Percentiles rank a stretch among this genome's conserved stretches.
phyloP scores from a whole-genome alignment of 805 yeast species.

The Cyberlindnera veronae region DNA sequence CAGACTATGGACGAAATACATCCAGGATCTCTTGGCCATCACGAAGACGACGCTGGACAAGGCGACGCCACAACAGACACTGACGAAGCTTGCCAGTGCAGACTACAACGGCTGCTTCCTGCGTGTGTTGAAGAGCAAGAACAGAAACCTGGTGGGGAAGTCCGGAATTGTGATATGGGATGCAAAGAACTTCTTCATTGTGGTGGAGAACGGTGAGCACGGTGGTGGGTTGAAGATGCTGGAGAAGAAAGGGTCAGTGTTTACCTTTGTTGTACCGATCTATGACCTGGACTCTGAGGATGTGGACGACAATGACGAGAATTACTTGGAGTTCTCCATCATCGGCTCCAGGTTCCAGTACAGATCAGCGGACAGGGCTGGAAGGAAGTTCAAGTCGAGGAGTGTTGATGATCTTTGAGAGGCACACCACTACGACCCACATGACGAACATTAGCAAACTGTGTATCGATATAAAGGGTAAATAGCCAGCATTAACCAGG shows the following conservation, averaged over 20 bases:
- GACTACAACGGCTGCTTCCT: slow-evolving; percentile 79
- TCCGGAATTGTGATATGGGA: slow-evolving; percentile 84
- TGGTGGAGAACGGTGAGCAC: slow-evolving; percentile 41
- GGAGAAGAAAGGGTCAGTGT: slow-evolving; percentile 64
- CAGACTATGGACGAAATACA: slow-evolving; percentile 71
- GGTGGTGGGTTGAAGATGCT: slow-evolving; percentile 67
- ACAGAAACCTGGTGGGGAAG: slow-evolving; percentile 54
- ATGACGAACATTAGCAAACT: too few relatives aligned
- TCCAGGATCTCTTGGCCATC: slow-evolving; percentile 49
- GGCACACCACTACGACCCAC: too few relatives aligned
- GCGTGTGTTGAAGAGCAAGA: slow-evolving; percentile 54
- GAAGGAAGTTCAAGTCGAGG: slow-evolving; percentile 80
- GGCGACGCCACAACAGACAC: slow-evolving; percentile 30
- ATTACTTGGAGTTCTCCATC: slow-evolving; percentile 54
- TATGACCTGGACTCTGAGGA: slow-evolving; percentile 13
- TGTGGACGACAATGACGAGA: slow-evolving; percentile 30
- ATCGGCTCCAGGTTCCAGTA: slow-evolving; percentile 77
- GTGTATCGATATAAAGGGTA: too few relatives aligned
- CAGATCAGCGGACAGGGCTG: slow-evolving; percentile 76
- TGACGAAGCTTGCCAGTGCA: slow-evolving; percentile 64
- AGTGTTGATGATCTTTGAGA: slow-evolving; percentile 53
- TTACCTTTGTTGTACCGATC: slow-evolving; percentile 47
- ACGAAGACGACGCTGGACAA: slow-evolving; percentile 17
- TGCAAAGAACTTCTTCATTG: slow-evolving; percentile 64
- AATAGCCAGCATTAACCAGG: too few relatives aligned